Conservation (phyloP, 495 filamentous ascomycete species). For the Corynascus novoguineensis region DNA sequence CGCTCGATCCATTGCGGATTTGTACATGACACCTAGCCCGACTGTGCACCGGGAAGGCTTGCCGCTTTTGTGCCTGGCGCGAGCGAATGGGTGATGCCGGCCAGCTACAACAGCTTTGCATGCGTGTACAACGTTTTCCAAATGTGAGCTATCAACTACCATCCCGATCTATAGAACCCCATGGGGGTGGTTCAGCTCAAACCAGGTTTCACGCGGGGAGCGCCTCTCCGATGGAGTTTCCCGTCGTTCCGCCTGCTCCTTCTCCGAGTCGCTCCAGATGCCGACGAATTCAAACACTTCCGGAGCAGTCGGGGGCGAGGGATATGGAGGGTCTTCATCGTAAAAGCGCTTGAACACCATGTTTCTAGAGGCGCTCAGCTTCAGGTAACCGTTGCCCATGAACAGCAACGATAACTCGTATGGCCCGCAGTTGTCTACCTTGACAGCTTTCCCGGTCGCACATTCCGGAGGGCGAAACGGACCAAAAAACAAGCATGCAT, state of each 20-base stretch:
- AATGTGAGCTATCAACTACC: too few species aligned
- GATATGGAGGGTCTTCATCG: not conserved
- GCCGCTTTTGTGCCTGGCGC: too few species aligned
- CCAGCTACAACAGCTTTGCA: too few species aligned
- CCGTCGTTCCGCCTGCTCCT: not conserved
- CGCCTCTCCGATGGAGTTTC: not conserved
- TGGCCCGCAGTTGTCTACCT: not conserved
- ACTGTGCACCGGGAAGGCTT: too few species aligned
- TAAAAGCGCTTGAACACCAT: not conserved
- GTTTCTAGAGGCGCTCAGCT: not conserved
- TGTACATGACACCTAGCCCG: too few species aligned
- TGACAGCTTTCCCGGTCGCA: not conserved
- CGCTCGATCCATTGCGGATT: too few species aligned
- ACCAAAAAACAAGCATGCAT: not conserved
- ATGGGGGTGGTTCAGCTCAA: not conserved
- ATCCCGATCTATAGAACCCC: not conserved
- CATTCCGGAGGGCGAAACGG: not conserved
- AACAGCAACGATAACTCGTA: not conserved
- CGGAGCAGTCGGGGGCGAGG: not conserved
- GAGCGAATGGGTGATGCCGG: too few species aligned
- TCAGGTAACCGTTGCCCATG: slow-evolving; percentile 1
- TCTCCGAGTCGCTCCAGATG: not conserved
- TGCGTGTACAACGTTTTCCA: too few species aligned
- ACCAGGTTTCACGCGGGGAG: not conserved
- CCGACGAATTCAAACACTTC: slow-evolving; percentile 3